Evolutionary conservation across 331 rosid genomes (phyloP), one percentile per base, ranked within the genome.

Genomic region (Quercus tomentella): DNA sequence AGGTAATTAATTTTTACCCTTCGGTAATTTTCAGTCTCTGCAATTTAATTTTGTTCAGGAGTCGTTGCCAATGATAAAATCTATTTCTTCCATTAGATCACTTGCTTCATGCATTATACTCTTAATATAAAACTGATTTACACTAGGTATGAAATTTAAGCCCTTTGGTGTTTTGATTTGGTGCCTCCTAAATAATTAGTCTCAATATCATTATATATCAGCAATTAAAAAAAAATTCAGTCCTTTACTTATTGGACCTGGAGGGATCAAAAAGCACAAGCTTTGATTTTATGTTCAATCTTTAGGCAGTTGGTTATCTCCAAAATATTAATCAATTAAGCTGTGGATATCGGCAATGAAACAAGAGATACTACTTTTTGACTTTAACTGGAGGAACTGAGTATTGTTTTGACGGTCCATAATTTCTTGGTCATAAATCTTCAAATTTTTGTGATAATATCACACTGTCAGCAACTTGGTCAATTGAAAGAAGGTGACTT

Each of bases 1-100:
- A 84, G 98, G 97, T 93, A 78, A 67, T 30, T 71, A 31, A n/a
- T 54, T 55, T 66, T 72, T 73, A 65, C 69, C 77, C 76, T 51
- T 76, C 68, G 4, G 4, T 63, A 28, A 6, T 28, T 23, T n/a
- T 33, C 26, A 35, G 4, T 35, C 51, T 57, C 61, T 17, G 15
- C 52, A 67, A 16, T 41, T 67, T 72, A 56, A 73, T 49, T 76
- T 52, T 28, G 54, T 76, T 73, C 23, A 21, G 77, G 51, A 73
- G 52, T 54, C 49, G 1, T 1, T 67, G 72, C 17, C 51, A 28
- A 28, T 63, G 41, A 31, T 10, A 33, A 33, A 33, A 60, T 25
- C 25, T 23, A 10, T 6, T 60, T 23, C 67, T 60, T 60, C 67
- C 51, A 17, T 31, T 43, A 17, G 25, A 33, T 33, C 11, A 33